Evolutionary conservation across 345 rosid species (phyloP), one percentile per base, ranked within the genome.

Genomic region (Ricinus communis): DNA sequence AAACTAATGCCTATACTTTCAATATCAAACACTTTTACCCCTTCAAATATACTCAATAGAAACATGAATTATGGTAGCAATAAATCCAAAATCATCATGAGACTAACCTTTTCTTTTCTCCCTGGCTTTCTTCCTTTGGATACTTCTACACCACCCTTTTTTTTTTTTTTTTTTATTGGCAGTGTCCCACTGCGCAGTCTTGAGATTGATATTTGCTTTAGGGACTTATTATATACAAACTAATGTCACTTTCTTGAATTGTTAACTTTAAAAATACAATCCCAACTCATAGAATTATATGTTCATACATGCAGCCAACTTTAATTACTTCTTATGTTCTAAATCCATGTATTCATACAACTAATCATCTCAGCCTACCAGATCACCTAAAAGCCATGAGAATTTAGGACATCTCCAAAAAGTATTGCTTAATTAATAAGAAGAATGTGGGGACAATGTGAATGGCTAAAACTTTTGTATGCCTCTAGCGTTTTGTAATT

Each of bases 91-190:
- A 22, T 31, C 6, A 45, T 36, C 2, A 43, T 8, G 2, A 52
- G 16, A 27, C 22, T 16, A 10, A 54, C 27, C 16, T 72, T 53
- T 28, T 27, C 33, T 18, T 51, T 31, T 38, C 9, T 50, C 21
- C 15, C 22, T 8, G 10, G 19, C 33, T 63, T 63, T 62, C 30
- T 24, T 21, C 49, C 80, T 77, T 82, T 65, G 80, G 83, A 74
- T 77, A 38, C 86, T 82, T 69, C 76, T 36, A 46, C 28, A 57
- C 52, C 71, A 30, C 40, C 25, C 71, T 46, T 43, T 47, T 25
- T n/a, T n/a, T n/a, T n/a, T n/a, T n/a, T n/a, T n/a, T n/a, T n/a
- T n/a, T n/a, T n/a, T n/a, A n/a, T n/a, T n/a, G n/a, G 40, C 46
- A 11, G 5, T 66, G 73, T 38, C 76, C 83, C 68, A 66, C 59